Evolutionary conservation across 495 filamentous ascomycete genomes (phyloP), one percentile per base, ranked within the genome.

Genomic region (Hyaloscypha hepaticicola): DNA sequence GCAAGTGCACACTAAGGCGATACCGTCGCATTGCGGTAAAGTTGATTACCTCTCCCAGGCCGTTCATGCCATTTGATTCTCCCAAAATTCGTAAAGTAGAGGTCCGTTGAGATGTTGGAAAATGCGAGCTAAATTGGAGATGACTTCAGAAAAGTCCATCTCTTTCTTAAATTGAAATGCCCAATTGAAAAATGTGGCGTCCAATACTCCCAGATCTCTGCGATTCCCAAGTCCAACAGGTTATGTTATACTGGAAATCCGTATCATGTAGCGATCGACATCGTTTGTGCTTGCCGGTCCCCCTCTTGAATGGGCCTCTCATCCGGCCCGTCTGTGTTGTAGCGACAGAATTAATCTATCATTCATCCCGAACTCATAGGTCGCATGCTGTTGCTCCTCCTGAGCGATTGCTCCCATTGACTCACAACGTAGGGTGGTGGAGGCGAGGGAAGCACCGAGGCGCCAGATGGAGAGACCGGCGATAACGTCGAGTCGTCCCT

Each of bases 371-470:
- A 38, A 57, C 58, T 68, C 26, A 63, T 58, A 19, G 69, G 69
- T 45, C 69, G 38, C 21, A 21, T 61, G 19, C 53, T 24, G 21
- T 28, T 24, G 31, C 19, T 55, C 29, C 61, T 29, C 27, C 14
- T 28, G 41, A 34, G 27, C 14, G 55, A 5, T 22, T 61, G 26
- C 27, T 71, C 66, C 55, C 57, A 71, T 33, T 68, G 66, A 55
- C 55, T 61, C 16, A 66, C 66, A 21, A 61, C 60, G 51, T 71
- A 71, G 4, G 69, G 63, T 21, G 69, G 69, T 0, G 67, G 67
- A 5, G 38, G 60, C 21, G 66, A 66, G 0, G 67, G 63, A 7
- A n/a, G n/a, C n/a, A n/a, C n/a, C n/a, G n/a, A n/a, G n/a, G n/a
- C n/a, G n/a, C 41, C 45, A 26, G 34, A 28, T 22, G 38, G 38